Evolutionary conservation across 148 eudicot species (phyloP).

Genomic region (Rhododendron molle): DNA sequence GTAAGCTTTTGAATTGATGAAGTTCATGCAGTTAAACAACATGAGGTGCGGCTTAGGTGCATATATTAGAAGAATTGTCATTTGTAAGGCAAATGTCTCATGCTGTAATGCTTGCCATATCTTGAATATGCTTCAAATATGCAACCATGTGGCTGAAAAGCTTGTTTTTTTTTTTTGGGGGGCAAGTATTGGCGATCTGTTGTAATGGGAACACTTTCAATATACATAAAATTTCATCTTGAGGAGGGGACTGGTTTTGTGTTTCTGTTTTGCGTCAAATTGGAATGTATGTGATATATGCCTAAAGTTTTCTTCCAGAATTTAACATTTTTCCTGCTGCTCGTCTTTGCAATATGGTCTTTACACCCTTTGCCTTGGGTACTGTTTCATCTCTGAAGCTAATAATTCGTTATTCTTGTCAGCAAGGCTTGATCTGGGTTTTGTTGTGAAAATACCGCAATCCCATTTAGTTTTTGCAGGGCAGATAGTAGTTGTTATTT

Average conservation of each 20-base stretch:
- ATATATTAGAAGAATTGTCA: not conserved
- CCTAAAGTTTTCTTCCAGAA: not conserved
- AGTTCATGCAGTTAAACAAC: not conserved
- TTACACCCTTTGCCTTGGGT: not conserved
- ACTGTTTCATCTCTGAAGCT: not conserved
- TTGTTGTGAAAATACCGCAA: not conserved
- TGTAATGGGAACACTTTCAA: not conserved
- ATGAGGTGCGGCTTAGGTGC: conserved; percentile 2
- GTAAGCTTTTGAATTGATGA: conserved; percentile 33
- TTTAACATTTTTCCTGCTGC: not conserved
- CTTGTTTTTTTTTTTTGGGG: not conserved
- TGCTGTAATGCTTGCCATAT: not conserved
- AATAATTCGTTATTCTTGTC: not conserved
- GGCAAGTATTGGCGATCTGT: not conserved
- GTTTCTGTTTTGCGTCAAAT: not conserved
- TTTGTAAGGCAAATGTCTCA: not conserved
- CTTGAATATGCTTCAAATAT: not conserved
- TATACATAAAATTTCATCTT: not conserved
- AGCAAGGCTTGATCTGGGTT: not conserved
- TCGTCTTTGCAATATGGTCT: not conserved
- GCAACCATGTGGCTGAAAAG: not conserved
- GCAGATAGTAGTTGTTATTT: not conserved
- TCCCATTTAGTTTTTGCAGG: not conserved
- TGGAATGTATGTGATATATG: not conserved
- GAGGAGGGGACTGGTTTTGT: not conserved